Conservation (phyloP, 2,329 filamentous ascomycete species). For the Pseudofabraea citricarpa region DNA sequence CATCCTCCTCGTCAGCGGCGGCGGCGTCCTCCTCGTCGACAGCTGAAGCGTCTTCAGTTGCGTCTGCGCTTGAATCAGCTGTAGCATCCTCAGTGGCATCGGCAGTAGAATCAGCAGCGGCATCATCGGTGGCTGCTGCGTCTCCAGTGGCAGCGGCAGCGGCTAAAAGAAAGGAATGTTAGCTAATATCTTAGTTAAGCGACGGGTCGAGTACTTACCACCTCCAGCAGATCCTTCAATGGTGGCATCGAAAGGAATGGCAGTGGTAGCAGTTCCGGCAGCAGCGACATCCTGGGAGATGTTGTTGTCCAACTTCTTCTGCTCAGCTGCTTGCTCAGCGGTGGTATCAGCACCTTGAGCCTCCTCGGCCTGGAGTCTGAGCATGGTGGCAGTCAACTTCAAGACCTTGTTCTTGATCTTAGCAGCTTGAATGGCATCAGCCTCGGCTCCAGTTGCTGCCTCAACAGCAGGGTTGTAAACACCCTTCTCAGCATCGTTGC, state of each 20-base stretch:
- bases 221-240: too few species aligned
- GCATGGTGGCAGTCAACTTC: constrained; percentile 47
- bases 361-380: constrained; percentile 44
- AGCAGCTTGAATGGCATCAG: constrained; percentile 39
- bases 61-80: too few species aligned
- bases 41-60: too few species aligned
- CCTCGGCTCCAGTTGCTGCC: constrained; percentile 32
- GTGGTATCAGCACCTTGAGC: constrained; percentile 41
- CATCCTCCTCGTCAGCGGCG: too few species aligned
- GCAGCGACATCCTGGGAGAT: constrained; percentile 33
- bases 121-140: too few species aligned
- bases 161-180: too few species aligned
- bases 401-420: constrained; percentile 59
- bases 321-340: constrained; percentile 40
- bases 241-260: background rate
- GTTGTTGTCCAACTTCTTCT: constrained; percentile 49
- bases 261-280: constrained; percentile 26
- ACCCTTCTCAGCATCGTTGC: constrained; percentile 37
- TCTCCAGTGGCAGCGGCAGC: too few species aligned
- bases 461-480: constrained; percentile 49
- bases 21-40: too few species aligned
- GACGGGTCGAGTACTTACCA: too few species aligned
- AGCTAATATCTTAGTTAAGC: too few species aligned
- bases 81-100: too few species aligned
- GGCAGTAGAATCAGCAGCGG: too few species aligned